Evolutionary conservation across 495 filamentous ascomycete genomes (phyloP).

Genomic region (Xylaria acuta): DNA sequence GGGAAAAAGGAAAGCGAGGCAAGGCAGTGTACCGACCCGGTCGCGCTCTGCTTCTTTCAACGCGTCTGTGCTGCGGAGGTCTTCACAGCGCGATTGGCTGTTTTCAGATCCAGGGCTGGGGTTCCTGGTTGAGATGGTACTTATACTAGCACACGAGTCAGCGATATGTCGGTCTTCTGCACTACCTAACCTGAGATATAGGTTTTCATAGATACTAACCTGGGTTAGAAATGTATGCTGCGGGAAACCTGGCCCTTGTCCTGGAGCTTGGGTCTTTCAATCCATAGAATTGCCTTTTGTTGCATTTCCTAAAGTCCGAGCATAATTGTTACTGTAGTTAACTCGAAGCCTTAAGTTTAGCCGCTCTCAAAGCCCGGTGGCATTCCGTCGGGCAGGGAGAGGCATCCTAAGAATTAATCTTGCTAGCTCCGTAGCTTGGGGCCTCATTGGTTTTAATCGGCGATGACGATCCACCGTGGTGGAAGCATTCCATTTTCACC

Average conservation of each 20-base stretch:
- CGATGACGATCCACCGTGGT: background rate
- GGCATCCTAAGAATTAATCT: background rate
- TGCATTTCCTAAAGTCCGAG: too few relatives aligned
- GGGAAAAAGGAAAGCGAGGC: background rate
- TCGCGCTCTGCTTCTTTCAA: background rate
- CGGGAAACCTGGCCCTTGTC: background rate
- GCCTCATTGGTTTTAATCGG: background rate
- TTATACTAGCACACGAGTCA: background rate
- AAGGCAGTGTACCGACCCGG: background rate
- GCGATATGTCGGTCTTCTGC: too few relatives aligned
- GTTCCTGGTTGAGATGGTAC: background rate
- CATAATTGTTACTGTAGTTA: background rate
- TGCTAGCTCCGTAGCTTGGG: background rate
- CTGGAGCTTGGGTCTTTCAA: background rate
- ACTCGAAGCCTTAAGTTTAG: background rate
- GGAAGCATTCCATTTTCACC: slow-evolving; percentile 6
- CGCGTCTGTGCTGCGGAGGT: slow-evolving; percentile 1
- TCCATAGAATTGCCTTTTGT: background rate
- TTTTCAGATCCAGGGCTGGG: background rate
- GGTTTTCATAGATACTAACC: too few relatives aligned
- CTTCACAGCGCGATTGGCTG: slow-evolving; percentile 2
- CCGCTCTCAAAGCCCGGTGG: background rate
- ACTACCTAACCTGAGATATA: too few relatives aligned
- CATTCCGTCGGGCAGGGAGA: background rate
- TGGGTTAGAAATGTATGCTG: too few relatives aligned